These are phyloP conservation scores for Nannochloropsis gaditana DNA, from an alignment of 108 stramenopile species.

Conservation along the genomic window DNA sequence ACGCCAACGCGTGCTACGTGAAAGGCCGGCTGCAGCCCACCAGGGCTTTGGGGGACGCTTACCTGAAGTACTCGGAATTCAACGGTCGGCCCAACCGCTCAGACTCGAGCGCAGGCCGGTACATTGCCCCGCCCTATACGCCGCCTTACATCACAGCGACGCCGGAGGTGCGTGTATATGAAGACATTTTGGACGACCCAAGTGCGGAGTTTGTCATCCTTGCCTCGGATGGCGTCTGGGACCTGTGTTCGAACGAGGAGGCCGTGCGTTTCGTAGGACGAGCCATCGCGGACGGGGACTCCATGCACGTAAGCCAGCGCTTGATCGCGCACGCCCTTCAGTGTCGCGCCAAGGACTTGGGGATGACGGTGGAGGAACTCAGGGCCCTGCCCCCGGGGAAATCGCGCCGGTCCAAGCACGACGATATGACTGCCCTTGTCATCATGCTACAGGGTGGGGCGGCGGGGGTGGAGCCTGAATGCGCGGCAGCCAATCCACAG, in stretches of 20 bases:
- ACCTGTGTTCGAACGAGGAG: slow-evolving; percentile 49
- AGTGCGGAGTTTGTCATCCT: slow-evolving; percentile 47
- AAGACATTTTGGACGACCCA: slow-evolving; percentile 26
- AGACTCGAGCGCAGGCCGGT: slow-evolving; percentile 45
- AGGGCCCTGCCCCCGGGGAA: slow-evolving; percentile 44
- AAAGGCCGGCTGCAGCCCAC: slow-evolving; percentile 62
- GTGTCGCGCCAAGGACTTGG: slow-evolving; percentile 34
- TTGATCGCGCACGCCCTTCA: slow-evolving; percentile 37
- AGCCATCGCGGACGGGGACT: slow-evolving; percentile 28
- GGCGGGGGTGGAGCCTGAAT: background rate
- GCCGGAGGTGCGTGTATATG: slow-evolving; percentile 47
- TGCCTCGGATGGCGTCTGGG: slow-evolving; percentile 58
- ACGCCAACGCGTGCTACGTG: slow-evolving; percentile 57
- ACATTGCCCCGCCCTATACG: slow-evolving; percentile 58
- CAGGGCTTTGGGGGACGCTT: slow-evolving; percentile 58
- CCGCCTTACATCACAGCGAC: slow-evolving; percentile 62
- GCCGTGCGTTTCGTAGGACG: slow-evolving; percentile 51
- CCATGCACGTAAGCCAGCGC: background rate
- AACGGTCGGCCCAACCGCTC: slow-evolving; percentile 44
- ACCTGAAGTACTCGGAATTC: slow-evolving; percentile 62
- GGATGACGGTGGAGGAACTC: slow-evolving; percentile 48
- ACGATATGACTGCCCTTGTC: slow-evolving; percentile 52
- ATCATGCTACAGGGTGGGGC: slow-evolving; percentile 34
- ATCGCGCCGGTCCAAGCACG: slow-evolving; percentile 52
- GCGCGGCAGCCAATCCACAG: slow-evolving; percentile 2